These are phyloP conservation scores for Saturnispora galanensis DNA, from an alignment of 805 yeast species.

Conservation along the genomic window DNA sequence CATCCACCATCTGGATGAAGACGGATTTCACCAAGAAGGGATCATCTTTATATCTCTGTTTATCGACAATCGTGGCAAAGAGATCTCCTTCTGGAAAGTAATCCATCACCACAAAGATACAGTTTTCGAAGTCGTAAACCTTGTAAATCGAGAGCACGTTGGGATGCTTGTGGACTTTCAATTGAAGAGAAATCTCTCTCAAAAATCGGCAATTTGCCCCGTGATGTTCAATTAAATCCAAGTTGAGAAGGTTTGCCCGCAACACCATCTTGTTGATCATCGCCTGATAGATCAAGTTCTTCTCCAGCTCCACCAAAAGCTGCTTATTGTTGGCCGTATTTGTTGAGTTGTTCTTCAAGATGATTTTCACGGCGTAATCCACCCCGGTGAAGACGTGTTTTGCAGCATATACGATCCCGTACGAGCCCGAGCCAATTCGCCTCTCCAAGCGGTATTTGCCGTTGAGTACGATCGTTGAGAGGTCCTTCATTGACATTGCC, in stretches of 20 bases:
- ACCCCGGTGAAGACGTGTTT: conserved; percentile 40
- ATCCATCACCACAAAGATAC: conserved; percentile 72
- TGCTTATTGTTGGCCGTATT: conserved; percentile 23
- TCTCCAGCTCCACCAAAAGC: conserved; percentile 23
- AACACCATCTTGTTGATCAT: conserved; percentile 20
- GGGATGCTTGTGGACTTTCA: conserved; percentile 67
- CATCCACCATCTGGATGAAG: conserved; percentile 72
- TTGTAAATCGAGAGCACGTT: conserved; percentile 69
- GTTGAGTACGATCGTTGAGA: conserved; percentile 25
- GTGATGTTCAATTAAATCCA: conserved; percentile 27
- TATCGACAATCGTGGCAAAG: conserved; percentile 75
- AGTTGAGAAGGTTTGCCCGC: conserved; percentile 25
- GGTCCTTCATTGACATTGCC: conserved; percentile 19
- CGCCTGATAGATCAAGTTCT: conserved; percentile 19
- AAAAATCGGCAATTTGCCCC: conserved; percentile 32
- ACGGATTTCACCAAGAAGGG: conserved; percentile 44
- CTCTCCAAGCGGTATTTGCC: conserved; percentile 34
- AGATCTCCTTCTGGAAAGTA: conserved; percentile 79
- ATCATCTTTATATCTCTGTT: conserved; percentile 47
- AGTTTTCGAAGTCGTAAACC: conserved; percentile 51
- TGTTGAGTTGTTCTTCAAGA: conserved; percentile 39
- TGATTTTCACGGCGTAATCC: conserved; percentile 62
- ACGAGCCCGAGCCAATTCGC: conserved; percentile 77
- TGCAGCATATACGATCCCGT: conserved; percentile 70
- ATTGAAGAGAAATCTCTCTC: conserved; percentile 65